Base-by-base conservation (phyloP, 169 alveolate genomes). In the Plasmodium vivax region DNA sequence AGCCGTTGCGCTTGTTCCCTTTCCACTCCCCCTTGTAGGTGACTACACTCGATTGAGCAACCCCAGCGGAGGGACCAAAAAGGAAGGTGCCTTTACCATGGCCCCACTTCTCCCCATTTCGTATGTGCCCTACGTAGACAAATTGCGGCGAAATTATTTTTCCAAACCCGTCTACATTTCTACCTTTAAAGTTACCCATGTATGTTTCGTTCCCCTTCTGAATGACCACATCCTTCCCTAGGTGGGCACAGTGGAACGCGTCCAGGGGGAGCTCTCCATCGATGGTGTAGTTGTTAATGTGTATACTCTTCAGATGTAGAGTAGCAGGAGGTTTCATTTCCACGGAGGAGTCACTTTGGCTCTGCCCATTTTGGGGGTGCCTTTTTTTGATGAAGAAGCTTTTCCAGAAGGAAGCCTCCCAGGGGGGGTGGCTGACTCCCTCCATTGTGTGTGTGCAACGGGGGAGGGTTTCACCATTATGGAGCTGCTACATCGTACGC, bases 1-100 rank as follows among this genome's bases (percentile, higher is more conserved):
- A 80, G 27, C 94, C 94, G 71, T 88, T 4, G 38, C 94, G 62
- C 36, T 88, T 75, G 23, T 88, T 62, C 34, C 82, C 71, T 38
- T 27, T 47, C 94, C 94, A 88, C 14, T 16, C 30, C 2, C 94
- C 94, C 16, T 19, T 38, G 51, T 88, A 85, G 30, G 12, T 79
- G 0, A 54, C 43, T 75, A 34, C 62, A 1, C 83, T n/a, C 1
- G 45, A n/a, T 23, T 34, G 56, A n/a, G 23, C 27, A 36, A 34
- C 16, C 0, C 3, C 34, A 75, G 5, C 83, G 23, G 27, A 75
- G 30, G 34, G 27, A 3, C 10, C 10, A 8, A 30, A 56, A 84
- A 73, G 47, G 43, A 36, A n/a, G 34, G 51, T 43, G 34, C 43
- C n/a, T 43, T 30, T 80, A 41, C 41, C 72, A 32, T 88, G 80